Base-by-base conservation (phyloP, 306 rosid genomes). In the Luffa acutangula region DNA sequence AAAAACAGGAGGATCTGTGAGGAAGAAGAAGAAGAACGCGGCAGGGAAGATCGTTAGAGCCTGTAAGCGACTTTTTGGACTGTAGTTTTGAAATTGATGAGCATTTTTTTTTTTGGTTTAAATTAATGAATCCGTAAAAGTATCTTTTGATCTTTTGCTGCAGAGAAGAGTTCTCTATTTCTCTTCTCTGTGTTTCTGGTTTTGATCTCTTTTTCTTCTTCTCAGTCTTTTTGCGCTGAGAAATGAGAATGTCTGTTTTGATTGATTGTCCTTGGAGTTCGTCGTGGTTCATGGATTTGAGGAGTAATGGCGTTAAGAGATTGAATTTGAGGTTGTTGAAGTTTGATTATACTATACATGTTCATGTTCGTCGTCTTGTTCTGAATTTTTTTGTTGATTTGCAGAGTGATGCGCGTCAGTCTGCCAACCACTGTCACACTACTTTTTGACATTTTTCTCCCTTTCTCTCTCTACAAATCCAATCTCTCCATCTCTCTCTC, bases 31-130 rank as follows among this genome's bases (percentile, higher is more conserved):
- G 34, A 83, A 13, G 1, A 21, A 71, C 6, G 21, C 58, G 41
- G 86, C 90, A 77, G 77, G 84, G 77, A 93, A 85, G 85, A 90
- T 93, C 87, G 79, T 93, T 3, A 85, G 78, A 85, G 92, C 89
- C 25, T 93, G 95, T 84, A 93, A 90, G 89, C 90, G 91, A 56
- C 60, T 93, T 58, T 81, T 92, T 31, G 77, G 77, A 72, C 21
- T 72, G 3, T 72, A 72, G 20, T 0, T 59, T 59, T 11, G 13
- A 21, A 3, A 14, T 58, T 17, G 25, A 56, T n/a, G 62, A 56
- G 4, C 62, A 54, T 59, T 67, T 59, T 59, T 21, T 9, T 4
- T 49, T 49, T 49, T 49, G n/a, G n/a, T n/a, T n/a, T n/a, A n/a
- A 8, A 7, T 14, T 14, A 62, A 31, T 17, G 36, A 33, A 62